Evolutionary conservation across 176 grass and related monocot genomes (phyloP).

Genomic region (Cymbopogon citratus): DNA sequence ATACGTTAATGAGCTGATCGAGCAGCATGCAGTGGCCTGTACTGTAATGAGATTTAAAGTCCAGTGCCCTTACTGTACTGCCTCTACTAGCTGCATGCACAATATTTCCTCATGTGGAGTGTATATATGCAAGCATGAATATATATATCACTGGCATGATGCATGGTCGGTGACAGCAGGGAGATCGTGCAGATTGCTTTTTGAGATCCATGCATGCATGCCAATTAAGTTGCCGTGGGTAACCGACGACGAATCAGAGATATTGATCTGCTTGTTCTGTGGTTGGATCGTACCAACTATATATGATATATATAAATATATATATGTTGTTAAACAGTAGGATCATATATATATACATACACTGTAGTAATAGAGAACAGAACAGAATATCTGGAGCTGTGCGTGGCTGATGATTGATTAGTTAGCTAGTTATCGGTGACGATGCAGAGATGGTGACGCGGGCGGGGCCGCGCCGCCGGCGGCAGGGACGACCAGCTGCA

Average conservation of each 20-base stretch:
- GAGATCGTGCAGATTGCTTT: background rate
- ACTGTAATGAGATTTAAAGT: background rate
- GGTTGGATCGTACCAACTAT: background rate
- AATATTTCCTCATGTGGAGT: background rate
- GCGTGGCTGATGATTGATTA: background rate
- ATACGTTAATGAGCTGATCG: too few species aligned
- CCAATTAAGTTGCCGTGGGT: background rate
- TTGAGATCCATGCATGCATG: background rate
- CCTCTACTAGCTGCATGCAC: background rate
- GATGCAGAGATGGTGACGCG: background rate
- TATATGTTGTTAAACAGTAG: background rate
- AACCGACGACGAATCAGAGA: slow-evolving; percentile 6
- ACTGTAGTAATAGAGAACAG: background rate
- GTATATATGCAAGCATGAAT: background rate
- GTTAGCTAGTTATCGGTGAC: background rate
- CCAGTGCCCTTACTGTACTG: background rate
- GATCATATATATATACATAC: background rate
- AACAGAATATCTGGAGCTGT: background rate
- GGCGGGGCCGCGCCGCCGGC: background rate
- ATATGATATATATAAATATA: background rate
- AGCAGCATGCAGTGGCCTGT: background rate
- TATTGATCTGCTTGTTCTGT: background rate
- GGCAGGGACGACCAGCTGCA: background rate
- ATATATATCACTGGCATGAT: background rate
- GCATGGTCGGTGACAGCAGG: background rate